These are phyloP conservation scores for Zoysia japonica DNA, from an alignment of 176 grass and related monocot species.

Conservation along the genomic window DNA sequence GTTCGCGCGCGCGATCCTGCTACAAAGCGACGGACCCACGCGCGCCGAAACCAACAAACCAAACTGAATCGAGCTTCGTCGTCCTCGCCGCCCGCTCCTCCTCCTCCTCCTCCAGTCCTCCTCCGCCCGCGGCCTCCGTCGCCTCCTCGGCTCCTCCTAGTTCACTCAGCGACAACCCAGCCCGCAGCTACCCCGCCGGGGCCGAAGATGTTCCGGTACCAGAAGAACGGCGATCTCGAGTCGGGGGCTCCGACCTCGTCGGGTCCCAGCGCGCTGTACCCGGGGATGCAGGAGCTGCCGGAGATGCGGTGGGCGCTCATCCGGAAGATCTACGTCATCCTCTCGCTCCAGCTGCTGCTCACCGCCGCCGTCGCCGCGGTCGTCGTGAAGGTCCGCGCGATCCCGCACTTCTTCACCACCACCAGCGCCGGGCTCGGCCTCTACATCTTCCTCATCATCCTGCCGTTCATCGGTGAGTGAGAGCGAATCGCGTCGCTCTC, in stretches of 20 bases:
- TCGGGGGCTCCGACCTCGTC: conserved; percentile 39
- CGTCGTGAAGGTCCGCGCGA: conserved; percentile 69
- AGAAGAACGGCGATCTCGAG: conserved; percentile 65
- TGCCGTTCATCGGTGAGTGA: conserved; percentile 60
- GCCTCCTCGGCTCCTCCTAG: too few species aligned
- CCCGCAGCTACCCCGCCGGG: background rate
- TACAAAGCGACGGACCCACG: too few species aligned
- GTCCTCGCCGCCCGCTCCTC: too few species aligned
- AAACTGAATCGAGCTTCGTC: too few species aligned
- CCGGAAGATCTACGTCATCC: conserved; percentile 80
- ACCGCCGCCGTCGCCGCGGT: conserved; percentile 67
- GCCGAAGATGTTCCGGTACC: conserved; percentile 41
- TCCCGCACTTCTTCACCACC: conserved; percentile 75
- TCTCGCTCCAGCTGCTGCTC: conserved; percentile 64
- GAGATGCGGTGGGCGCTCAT: conserved; percentile 86
- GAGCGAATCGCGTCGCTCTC: too few species aligned
- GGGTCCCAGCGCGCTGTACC: conserved; percentile 51
- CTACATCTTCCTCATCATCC: conserved; percentile 71
- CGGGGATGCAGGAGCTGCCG: conserved; percentile 68
- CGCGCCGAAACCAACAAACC: too few species aligned
- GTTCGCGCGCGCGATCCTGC: too few species aligned
- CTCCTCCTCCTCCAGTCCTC: too few species aligned
- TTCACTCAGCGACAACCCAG: too few species aligned
- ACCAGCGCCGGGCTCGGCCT: conserved; percentile 52
- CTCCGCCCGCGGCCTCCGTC: too few species aligned